Conservation (phyloP, 1,284 basidiomycete species). For the Leccinum pachyderme region DNA sequence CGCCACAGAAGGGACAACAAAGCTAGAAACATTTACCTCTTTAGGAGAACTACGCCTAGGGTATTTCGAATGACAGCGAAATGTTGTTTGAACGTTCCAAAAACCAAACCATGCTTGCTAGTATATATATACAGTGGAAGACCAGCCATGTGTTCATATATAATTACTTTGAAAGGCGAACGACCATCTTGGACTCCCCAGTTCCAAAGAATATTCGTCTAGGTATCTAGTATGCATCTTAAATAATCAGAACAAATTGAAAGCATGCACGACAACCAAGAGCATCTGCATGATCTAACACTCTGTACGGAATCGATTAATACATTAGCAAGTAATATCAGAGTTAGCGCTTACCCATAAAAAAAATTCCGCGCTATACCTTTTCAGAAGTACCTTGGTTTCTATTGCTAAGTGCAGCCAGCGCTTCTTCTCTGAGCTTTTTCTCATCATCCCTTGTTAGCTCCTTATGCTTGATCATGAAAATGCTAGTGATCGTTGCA, state of each 20-base stretch:
- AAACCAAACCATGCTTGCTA: background rate
- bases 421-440: constrained; percentile 38
- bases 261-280: background rate
- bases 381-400: constrained; percentile 2
- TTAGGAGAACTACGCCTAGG: background rate
- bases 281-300: background rate
- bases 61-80: background rate
- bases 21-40: background rate
- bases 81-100: background rate
- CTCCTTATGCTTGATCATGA: constrained; percentile 59
- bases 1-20: background rate
- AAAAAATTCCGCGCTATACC: background rate
- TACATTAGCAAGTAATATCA: background rate
- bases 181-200: background rate
- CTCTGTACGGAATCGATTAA: background rate
- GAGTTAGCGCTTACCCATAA: background rate
- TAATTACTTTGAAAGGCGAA: background rate
- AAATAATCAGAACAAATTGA: background rate
- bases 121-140: background rate
- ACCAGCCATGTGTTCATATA: background rate
- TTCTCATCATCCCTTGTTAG: constrained; percentile 57
- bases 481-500: constrained; percentile 48
- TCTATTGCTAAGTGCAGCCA: constrained; percentile 3
- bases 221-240: background rate
- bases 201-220: background rate